phyloP scores from a whole-genome alignment of 2,329 filamentous ascomycete genomes.

The Epichloe coenophiala region DNA sequence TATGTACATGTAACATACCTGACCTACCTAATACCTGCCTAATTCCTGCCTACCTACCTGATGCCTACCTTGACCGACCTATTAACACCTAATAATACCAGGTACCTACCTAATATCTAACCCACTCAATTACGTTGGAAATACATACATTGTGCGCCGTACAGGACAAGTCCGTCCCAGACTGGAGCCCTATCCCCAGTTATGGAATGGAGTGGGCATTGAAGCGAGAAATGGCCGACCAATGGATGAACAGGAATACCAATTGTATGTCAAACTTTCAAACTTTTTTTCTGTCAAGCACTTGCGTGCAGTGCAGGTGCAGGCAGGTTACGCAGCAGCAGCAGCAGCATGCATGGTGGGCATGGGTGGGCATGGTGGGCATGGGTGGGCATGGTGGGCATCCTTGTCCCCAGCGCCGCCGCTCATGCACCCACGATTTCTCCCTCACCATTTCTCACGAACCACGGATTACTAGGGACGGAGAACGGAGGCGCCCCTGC shows the following conservation, averaged over 20 bases:
- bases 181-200: constrained; percentile 1
- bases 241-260: constrained; percentile 2
- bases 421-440: constrained; percentile 8
- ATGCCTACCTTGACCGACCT: too few species aligned
- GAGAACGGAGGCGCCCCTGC: constrained; percentile 1
- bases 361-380: too few species aligned
- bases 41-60: too few species aligned
- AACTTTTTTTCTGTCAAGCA: too few species aligned
- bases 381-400: constrained; percentile 3
- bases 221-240: constrained; percentile 4
- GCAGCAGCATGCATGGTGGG: too few species aligned
- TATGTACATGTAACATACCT: too few species aligned
- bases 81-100: too few species aligned
- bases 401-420: constrained; percentile 7
- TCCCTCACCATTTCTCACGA: constrained; percentile 7
- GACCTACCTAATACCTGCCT: too few species aligned
- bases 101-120: too few species aligned
- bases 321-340: constrained; percentile 7
- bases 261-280: constrained; percentile 6
- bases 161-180: neutral
- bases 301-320: neutral
- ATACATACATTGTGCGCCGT: too few species aligned
- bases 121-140: too few species aligned
- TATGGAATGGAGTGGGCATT: constrained; percentile 2
- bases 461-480: constrained; percentile 8